A percentile compares a stretch with the other conserved stretches of the same genome.
These are phyloP conservation scores for Ceratobasidium sp. DNA, from an alignment of 1,284 basidiomycete species.

Conservation along the genomic window DNA sequence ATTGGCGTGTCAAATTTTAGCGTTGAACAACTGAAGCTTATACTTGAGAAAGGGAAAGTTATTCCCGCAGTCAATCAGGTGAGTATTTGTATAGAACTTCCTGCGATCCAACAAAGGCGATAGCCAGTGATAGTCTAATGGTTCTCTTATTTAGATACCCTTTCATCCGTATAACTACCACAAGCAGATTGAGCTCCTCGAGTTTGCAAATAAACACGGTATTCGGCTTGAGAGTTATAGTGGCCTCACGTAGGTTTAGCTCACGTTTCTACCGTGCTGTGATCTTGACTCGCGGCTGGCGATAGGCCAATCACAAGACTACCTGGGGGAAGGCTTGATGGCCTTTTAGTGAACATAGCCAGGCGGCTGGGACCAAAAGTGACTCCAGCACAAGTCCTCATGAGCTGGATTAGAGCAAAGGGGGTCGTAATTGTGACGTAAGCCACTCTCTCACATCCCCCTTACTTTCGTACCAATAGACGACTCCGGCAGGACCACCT, in stretches of 20 bases:
- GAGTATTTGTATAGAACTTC: constrained; percentile 36
- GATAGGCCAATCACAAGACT: constrained; percentile 71
- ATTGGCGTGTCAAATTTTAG: constrained; percentile 83
- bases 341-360: constrained; percentile 70
- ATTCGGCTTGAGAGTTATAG: constrained; percentile 81
- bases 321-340: constrained; percentile 77
- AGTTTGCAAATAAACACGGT: constrained; percentile 68
- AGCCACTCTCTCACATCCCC: too few relatives aligned
- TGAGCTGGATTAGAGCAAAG: constrained; percentile 76
- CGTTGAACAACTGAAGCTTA: constrained; percentile 66
- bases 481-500: constrained; percentile 68
- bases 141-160: constrained; percentile 62
- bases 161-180: constrained; percentile 79
- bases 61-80: constrained; percentile 81
- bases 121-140: neutral
- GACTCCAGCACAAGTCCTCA: constrained; percentile 74
- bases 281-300: neutral
- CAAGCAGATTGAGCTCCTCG: constrained; percentile 68
- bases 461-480: neutral
- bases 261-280: neutral
- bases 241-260: constrained; percentile 64
- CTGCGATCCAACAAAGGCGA: neutral
- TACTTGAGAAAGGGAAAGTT: constrained; percentile 69
- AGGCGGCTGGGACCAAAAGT: constrained; percentile 63
- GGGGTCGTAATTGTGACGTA: constrained; percentile 76